Conservation (phyloP, 2,329 filamentous ascomycete genomes). For the Cladosporium sp. region DNA sequence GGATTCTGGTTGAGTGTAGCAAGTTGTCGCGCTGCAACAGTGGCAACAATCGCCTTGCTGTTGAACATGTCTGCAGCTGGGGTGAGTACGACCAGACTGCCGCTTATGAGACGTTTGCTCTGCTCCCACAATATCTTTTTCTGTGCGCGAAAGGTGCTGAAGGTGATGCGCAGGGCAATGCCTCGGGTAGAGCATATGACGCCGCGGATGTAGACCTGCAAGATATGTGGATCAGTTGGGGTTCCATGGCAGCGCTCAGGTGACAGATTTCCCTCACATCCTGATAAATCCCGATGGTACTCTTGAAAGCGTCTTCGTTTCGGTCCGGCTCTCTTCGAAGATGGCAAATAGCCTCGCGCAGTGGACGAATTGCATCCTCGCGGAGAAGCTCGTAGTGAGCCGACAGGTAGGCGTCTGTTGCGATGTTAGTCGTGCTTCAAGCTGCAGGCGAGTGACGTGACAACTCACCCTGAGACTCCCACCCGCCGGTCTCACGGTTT, state of each 20-base stretch:
- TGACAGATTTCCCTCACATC: conserved; percentile 50
- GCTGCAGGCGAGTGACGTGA: neutral
- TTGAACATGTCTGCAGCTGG: conserved; percentile 62
- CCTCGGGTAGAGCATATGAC: conserved; percentile 64
- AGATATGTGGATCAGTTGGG: conserved; percentile 23
- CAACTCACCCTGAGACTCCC: conserved; percentile 51
- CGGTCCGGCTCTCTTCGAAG: conserved; percentile 56
- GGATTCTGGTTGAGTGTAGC: conserved; percentile 63
- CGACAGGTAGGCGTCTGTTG: conserved; percentile 62
- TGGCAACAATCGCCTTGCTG: conserved; percentile 66
- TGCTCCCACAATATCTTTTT: conserved; percentile 69
- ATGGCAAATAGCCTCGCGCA: conserved; percentile 65
- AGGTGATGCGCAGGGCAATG: conserved; percentile 66
- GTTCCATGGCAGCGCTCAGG: neutral
- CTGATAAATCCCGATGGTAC: conserved; percentile 63
- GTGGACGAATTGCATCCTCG: conserved; percentile 69
- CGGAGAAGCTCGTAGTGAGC: conserved; percentile 74
- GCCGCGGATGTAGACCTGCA: conserved; percentile 65
- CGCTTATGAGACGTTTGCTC: conserved; percentile 57
- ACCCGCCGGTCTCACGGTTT: conserved; percentile 60
- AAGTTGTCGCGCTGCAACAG: conserved; percentile 69
- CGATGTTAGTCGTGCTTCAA: neutral
- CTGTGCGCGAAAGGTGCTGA: conserved; percentile 65
- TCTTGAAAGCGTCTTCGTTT: conserved; percentile 52
- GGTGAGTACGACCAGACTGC: conserved; percentile 57